phyloP scores from a whole-genome alignment of 352 stramenopile genomes.

The Thalassiosira exigua region DNA sequence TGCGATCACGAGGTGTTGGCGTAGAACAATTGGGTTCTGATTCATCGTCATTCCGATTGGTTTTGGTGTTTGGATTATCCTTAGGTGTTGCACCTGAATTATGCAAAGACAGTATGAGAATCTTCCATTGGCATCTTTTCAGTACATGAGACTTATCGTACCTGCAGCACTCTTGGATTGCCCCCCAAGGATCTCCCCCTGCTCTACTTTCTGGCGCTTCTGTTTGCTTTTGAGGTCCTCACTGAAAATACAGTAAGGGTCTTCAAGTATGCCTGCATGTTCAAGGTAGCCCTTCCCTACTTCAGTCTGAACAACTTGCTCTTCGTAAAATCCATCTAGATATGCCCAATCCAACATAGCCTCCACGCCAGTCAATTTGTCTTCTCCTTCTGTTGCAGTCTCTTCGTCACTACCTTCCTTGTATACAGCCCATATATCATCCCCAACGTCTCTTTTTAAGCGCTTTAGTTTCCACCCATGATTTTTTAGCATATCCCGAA shows the following conservation, averaged over 20 bases:
- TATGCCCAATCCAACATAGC: constrained; percentile 20
- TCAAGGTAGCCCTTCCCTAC: constrained; percentile 27
- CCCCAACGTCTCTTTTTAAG: not conserved
- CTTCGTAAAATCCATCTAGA: constrained; percentile 13
- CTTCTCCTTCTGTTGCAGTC: constrained; percentile 19
- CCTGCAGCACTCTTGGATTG: not conserved
- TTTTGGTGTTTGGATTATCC: not conserved
- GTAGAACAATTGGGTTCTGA: not conserved
- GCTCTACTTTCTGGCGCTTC: no score
- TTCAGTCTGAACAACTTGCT: constrained; percentile 25
- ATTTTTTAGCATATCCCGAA: not conserved
- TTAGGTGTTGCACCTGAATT: not conserved
- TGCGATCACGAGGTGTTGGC: no score
- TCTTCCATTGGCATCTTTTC: not conserved
- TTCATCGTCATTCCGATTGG: not conserved
- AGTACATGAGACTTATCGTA: not conserved
- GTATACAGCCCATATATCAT: not conserved
- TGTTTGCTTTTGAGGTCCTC: not conserved
- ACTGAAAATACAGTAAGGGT: constrained; percentile 40
- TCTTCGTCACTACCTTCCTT: not conserved
- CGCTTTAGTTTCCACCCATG: not conserved
- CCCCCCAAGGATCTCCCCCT: no score
- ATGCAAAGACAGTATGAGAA: not conserved
- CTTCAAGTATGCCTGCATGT: constrained; percentile 14
- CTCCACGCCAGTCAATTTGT: constrained; percentile 30